Conservation (phyloP, 2,329 filamentous ascomycete species). For the Cercospora sp. region DNA sequence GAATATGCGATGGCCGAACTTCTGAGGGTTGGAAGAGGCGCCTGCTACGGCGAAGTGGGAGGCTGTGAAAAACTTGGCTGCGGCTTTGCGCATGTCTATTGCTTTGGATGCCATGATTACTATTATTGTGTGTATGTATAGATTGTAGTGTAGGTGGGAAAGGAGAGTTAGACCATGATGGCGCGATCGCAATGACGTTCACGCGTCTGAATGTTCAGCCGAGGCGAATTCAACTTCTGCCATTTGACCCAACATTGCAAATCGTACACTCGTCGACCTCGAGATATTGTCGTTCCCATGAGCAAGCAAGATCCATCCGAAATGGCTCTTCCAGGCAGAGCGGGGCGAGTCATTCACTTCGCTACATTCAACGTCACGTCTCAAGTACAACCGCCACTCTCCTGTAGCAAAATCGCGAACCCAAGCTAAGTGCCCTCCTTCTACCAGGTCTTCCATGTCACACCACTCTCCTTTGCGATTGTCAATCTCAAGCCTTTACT, state of each 20-base stretch:
- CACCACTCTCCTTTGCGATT: conserved; percentile 77
- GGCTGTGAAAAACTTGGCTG: conserved; percentile 77
- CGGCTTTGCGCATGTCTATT: conserved; percentile 63
- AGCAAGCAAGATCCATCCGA: conserved; percentile 9
- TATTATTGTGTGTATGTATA: not conserved
- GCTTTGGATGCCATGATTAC: conserved; percentile 9
- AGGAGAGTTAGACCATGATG: not conserved
- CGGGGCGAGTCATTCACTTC: conserved; percentile 46
- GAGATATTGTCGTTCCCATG: not conserved
- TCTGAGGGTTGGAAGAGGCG: conserved; percentile 78
- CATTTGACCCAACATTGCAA: not conserved
- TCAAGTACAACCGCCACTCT: conserved; percentile 39
- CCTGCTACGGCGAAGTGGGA: conserved; percentile 85
- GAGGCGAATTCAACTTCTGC: not conserved
- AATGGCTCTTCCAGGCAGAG: conserved; percentile 5
- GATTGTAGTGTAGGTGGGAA: not conserved
- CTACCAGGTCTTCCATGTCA: conserved; percentile 79
- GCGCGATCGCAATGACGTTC: conserved; percentile 9
- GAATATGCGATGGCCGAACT: conserved; percentile 90
- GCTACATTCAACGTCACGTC: conserved; percentile 48
- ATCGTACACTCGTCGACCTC: not conserved
- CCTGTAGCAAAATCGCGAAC: conserved; percentile 5
- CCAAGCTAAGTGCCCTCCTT: conserved; percentile 19
- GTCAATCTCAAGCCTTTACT: conserved; percentile 95
- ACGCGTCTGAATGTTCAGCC: conserved; percentile 9